phyloP scores from a whole-genome alignment of 2,329 filamentous ascomycete genomes.

The Trichophyton rubrum region DNA sequence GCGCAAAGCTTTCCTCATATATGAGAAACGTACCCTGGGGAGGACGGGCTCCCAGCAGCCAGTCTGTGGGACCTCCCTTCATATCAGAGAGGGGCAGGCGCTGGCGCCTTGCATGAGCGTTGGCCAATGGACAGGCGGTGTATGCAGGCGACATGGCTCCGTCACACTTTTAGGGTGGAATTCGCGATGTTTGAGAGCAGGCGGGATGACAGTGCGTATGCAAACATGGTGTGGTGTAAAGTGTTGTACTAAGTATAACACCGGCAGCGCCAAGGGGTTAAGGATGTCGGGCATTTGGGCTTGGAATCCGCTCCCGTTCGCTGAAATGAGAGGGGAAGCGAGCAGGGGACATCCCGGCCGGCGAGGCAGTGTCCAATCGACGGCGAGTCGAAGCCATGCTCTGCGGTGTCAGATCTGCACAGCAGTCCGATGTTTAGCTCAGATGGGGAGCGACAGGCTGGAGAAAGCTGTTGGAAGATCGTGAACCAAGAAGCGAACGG shows the following conservation, averaged over 20 bases:
- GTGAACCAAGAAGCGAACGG: neutral
- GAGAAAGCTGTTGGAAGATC: neutral
- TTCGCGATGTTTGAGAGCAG: neutral
- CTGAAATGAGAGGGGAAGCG: constrained; percentile 1
- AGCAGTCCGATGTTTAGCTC: neutral
- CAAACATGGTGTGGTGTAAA: neutral
- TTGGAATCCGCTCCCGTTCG: neutral
- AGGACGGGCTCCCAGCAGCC: neutral
- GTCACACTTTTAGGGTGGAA: neutral
- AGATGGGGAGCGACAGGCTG: neutral
- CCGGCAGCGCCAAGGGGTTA: neutral
- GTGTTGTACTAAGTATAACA: neutral
- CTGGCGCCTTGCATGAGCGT: neutral
- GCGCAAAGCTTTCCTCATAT: neutral
- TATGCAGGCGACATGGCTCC: constrained; percentile 1
- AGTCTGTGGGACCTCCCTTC: neutral
- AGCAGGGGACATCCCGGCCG: neutral
- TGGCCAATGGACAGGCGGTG: neutral
- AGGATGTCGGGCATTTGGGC: neutral
- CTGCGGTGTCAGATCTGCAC: neutral
- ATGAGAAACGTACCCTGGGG: neutral
- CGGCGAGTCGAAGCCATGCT: neutral
- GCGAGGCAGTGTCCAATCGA: neutral
- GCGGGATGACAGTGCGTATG: neutral
- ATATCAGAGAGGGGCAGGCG: constrained; percentile 1